phyloP scores from a whole-genome alignment of 2,329 filamentous ascomycete genomes.

The Penicillium sp. region DNA sequence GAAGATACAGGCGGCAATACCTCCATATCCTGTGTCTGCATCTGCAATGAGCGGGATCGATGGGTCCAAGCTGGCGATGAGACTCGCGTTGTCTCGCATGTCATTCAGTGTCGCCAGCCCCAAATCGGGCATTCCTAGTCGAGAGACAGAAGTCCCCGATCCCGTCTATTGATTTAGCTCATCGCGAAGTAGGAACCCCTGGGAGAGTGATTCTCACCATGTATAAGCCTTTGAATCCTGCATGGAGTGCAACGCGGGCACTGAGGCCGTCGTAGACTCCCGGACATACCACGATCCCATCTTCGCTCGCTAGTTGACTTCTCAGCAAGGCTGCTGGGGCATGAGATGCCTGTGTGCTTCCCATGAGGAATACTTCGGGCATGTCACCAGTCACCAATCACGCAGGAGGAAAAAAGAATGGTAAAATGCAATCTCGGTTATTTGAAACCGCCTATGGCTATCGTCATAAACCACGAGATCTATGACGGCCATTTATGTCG shows the following conservation, averaged over 20 bases:
- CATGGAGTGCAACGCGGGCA: conserved; percentile 57
- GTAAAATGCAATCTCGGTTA: too few species aligned
- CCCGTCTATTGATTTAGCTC: too few species aligned
- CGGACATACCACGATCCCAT: conserved; percentile 54
- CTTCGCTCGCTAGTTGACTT: conserved; percentile 39
- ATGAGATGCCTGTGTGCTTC: too few species aligned
- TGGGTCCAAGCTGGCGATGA: conserved; percentile 57
- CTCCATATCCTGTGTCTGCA: conserved; percentile 51
- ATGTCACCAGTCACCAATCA: too few species aligned
- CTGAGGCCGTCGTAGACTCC: conserved; percentile 67
- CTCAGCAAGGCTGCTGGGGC: conserved; percentile 32
- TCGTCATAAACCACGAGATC: too few species aligned
- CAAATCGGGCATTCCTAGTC: conserved; percentile 59
- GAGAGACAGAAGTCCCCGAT: conserved; percentile 57
- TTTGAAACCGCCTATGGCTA: too few species aligned
- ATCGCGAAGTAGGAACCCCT: too few species aligned
- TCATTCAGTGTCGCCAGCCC: conserved; percentile 58
- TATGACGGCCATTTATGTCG: too few species aligned
- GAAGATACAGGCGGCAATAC: conserved; percentile 10
- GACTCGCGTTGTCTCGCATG: conserved; percentile 58
- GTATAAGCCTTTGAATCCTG: conserved; percentile 61
- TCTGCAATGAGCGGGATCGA: conserved; percentile 55
- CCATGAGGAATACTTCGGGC: too few species aligned
- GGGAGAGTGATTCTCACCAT: too few species aligned
- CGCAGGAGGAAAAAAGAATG: too few species aligned